Percentiles rank a stretch among this genome's conserved stretches.
phyloP scores from a whole-genome alignment of 768 basidiomycete genomes.

The Cubamyces sp. region DNA sequence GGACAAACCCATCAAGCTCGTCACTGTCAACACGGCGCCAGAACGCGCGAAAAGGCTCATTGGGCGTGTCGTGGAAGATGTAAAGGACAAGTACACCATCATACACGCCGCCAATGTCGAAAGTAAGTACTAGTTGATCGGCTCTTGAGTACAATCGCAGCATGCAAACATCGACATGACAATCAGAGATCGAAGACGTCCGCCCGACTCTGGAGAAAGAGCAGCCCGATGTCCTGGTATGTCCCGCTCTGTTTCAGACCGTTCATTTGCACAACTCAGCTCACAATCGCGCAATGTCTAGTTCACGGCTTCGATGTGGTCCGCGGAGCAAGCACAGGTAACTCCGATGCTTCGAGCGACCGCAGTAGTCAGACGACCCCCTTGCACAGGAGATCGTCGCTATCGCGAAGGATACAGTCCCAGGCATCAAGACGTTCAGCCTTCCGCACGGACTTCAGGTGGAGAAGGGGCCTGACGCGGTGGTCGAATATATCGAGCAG shows the following conservation, averaged over 20 bases:
- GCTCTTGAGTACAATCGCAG: no score
- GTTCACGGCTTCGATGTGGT: slow-evolving; percentile 31
- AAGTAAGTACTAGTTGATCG: slow-evolving; percentile 10
- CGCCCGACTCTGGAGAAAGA: slow-evolving; percentile 16
- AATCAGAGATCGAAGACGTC: slow-evolving; percentile 24
- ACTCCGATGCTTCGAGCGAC: not conserved
- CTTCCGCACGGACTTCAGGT: slow-evolving; percentile 24
- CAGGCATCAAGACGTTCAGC: slow-evolving; percentile 27
- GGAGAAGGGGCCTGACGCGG: slow-evolving; percentile 27
- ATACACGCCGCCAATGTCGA: slow-evolving; percentile 24
- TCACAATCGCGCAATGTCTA: not conserved
- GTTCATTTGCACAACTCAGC: no score
- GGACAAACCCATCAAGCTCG: slow-evolving; percentile 8
- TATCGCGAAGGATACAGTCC: slow-evolving; percentile 23
- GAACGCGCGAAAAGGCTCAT: slow-evolving; percentile 28
- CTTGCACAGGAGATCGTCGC: slow-evolving; percentile 23
- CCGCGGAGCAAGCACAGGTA: slow-evolving; percentile 27
- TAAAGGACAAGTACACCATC: slow-evolving; percentile 25
- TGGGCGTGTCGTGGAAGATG: slow-evolving; percentile 26
- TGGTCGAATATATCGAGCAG: slow-evolving; percentile 27
- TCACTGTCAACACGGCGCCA: slow-evolving; percentile 28
- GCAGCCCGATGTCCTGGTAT: slow-evolving; percentile 24
- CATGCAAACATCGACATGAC: not conserved
- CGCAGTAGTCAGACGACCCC: not conserved
- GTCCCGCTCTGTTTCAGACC: not conserved